phyloP scores from a whole-genome alignment of 257 asterid species.

The Rubia yunnanensis region DNA sequence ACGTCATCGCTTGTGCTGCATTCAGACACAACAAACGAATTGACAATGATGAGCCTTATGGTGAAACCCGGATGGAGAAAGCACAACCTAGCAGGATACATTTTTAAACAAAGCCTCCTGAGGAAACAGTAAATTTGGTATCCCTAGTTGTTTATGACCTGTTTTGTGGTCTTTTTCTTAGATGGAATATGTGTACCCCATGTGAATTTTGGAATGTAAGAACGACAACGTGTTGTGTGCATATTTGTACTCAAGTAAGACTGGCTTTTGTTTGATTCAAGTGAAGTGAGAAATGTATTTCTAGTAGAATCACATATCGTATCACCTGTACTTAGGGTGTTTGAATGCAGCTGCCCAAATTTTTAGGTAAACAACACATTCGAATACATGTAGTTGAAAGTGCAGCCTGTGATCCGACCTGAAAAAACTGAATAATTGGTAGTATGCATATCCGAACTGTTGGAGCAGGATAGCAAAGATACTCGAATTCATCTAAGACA shows the following conservation, averaged over 20 bases:
- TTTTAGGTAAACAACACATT: no score
- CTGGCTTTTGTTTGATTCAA: not conserved
- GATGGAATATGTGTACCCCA: not conserved
- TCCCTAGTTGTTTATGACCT: not conserved
- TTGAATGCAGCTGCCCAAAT: no score
- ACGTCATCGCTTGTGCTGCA: conserved; percentile 59
- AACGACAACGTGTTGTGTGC: not conserved
- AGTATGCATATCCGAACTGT: no score
- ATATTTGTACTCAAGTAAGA: conserved; percentile 2
- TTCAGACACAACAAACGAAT: conserved; percentile 58
- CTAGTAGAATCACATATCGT: not conserved
- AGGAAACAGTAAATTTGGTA: not conserved
- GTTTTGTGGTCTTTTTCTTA: not conserved
- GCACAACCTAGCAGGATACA: conserved; percentile 74
- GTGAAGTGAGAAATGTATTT: not conserved
- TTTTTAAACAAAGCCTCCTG: conserved; percentile 27
- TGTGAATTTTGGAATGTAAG: not conserved
- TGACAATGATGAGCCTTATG: conserved; percentile 62
- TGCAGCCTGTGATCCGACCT: no score
- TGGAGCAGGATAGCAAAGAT: no score
- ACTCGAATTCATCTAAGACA: no score
- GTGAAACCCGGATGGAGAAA: conserved; percentile 88
- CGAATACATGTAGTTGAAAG: no score
- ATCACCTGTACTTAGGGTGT: no score
- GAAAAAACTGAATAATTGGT: no score